phyloP scores from a whole-genome alignment of 2,329 filamentous ascomycete species.

The Colletotrichum orbiculare region DNA sequence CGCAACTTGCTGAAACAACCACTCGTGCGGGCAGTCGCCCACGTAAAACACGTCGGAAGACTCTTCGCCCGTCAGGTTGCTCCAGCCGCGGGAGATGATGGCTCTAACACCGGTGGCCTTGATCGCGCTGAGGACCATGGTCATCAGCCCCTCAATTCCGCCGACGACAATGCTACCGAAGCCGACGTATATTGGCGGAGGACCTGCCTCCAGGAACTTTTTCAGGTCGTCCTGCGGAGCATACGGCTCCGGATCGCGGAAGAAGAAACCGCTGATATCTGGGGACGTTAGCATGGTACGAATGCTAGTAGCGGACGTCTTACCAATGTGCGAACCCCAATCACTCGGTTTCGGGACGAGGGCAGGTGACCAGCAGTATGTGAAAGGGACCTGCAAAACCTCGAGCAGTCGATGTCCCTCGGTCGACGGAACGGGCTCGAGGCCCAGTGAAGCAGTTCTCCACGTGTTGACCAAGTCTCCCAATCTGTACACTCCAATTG shows the following conservation, averaged over 20 bases:
- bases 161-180: slow-evolving; percentile 31
- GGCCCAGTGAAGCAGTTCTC: slow-evolving; percentile 70
- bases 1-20: slow-evolving; percentile 34
- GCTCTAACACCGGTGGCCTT: slow-evolving; percentile 25
- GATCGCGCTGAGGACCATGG: slow-evolving; percentile 31
- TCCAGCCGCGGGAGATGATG: slow-evolving; percentile 34
- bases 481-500: slow-evolving; percentile 46
- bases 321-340: slow-evolving; percentile 71
- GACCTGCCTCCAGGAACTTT: slow-evolving; percentile 66
- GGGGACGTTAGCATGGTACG: background rate
- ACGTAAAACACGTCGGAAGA: slow-evolving; percentile 29
- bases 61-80: slow-evolving; percentile 21
- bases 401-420: slow-evolving; percentile 79
- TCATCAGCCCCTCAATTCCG: slow-evolving; percentile 18
- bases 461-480: slow-evolving; percentile 90
- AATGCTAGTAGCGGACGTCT: slow-evolving; percentile 49
- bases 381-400: slow-evolving; percentile 75
- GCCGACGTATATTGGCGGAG: slow-evolving; percentile 50
- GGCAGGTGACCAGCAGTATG: slow-evolving; percentile 81
- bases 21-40: slow-evolving; percentile 35
- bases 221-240: slow-evolving; percentile 64
- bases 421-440: slow-evolving; percentile 76
- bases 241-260: slow-evolving; percentile 67
- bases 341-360: slow-evolving; percentile 74
- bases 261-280: slow-evolving; percentile 72